Base-by-base conservation (phyloP, 208 protist species). In the Kentomonas sorsogonicus region DNA sequence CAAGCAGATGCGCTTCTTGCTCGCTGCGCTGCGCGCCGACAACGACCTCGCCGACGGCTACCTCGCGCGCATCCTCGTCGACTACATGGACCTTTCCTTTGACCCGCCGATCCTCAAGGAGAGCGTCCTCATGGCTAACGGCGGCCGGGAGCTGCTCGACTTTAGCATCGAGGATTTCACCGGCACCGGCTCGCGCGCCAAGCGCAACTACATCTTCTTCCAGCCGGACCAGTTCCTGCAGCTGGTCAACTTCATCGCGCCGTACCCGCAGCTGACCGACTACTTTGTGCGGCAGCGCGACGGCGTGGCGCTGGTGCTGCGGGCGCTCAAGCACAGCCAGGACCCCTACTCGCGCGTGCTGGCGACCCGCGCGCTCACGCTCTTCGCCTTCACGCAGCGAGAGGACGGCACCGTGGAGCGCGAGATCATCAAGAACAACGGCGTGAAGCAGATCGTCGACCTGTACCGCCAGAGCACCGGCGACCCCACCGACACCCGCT, bases 11-110 rank as follows among this genome's bases (percentile, higher is more conserved):
- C 79, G 74, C 20, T 95, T 95, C 62, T 60, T 92, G n/a, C 56
- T 93, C 4, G 83, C 83, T 3, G 89, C 89, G 11, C 74, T 95
- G 33, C 79, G 74, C 60, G 77, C 81, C 1, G 89, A 95, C 62
- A 95, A 93, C 51, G 89, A 95, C 66, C 61, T 93, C 15, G 89
- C 85, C 10, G 89, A 95, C 52, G 85, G 89, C 27, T 95, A 95
- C 60, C 59, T 95, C 20, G 84, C 89, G 13, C 89, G 89, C 50
- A 59, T 95, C 16, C 51, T 95, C 3, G 76, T 91, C 11, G 89
- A 95, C 53, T 64, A 89, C 72, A 91, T 92, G 80, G 89, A 95
- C 59, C 72, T 95, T 40, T 86, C 83, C 23, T 59, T 95, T n/a
- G 85, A 92, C 57, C 81, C 73, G 0, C 83, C 85, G 0, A 72